Evolutionary conservation across 352 stramenopile species (phyloP).

Genomic region (Globisporangium ultimum): DNA sequence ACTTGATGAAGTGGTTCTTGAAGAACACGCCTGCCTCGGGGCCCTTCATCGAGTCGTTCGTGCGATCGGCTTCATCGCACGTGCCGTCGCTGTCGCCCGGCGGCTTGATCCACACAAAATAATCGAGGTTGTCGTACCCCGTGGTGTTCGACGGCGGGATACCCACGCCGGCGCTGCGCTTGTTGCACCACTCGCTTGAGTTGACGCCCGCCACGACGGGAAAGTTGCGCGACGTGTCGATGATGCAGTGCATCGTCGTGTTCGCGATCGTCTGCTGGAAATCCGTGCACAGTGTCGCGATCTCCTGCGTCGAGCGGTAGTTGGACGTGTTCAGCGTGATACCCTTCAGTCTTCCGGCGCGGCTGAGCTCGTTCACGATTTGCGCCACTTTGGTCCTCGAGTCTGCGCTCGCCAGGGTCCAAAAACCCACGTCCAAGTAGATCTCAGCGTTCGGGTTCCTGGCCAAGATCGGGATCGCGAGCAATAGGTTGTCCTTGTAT

Average conservation of each 20-base stretch:
- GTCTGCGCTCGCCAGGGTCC: slow-evolving; percentile 36
- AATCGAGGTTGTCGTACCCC: slow-evolving; percentile 53
- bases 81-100: slow-evolving; percentile 61
- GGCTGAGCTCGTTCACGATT: slow-evolving; percentile 37
- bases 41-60: slow-evolving; percentile 25
- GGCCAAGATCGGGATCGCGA: slow-evolving; percentile 39
- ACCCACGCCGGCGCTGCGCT: slow-evolving; percentile 51
- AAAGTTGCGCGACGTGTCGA: slow-evolving; percentile 22
- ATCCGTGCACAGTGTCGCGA: slow-evolving; percentile 44
- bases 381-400: slow-evolving; percentile 21
- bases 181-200: slow-evolving; percentile 68
- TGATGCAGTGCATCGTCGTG: slow-evolving; percentile 3
- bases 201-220: slow-evolving; percentile 21
- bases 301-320: slow-evolving; percentile 50
- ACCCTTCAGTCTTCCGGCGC: slow-evolving; percentile 37
- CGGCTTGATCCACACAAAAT: slow-evolving; percentile 72
- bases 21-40: slow-evolving; percentile 49
- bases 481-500: slow-evolving; percentile 50
- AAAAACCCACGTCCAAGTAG: slow-evolving; percentile 72
- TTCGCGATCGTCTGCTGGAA: slow-evolving; percentile 48
- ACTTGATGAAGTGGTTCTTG: slow-evolving; percentile 35
- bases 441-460: slow-evolving; percentile 62
- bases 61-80: slow-evolving; percentile 18
- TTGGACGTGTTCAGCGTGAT: slow-evolving; percentile 81
- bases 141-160: slow-evolving; percentile 45